Conservation (phyloP, 148 eudicot genomes). For the Rhododendron ovatum region DNA sequence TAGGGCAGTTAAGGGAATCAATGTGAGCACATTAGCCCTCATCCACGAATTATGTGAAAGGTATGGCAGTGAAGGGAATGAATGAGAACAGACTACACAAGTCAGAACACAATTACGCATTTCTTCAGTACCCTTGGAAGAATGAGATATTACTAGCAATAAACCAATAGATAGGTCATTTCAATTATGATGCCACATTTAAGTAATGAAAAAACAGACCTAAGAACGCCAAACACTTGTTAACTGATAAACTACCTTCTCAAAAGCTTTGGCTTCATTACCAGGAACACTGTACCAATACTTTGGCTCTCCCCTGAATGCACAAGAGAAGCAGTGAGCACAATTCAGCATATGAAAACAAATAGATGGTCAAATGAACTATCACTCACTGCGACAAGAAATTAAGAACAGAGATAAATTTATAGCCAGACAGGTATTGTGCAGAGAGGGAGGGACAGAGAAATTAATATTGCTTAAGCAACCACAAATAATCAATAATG, state of each 20-base stretch:
- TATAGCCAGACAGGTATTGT: not conserved
- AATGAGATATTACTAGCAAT: not conserved
- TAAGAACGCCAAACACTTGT: conserved; percentile 1
- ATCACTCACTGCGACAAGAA: not conserved
- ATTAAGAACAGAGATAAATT: not conserved
- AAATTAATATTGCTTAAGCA: not conserved
- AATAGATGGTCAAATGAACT: not conserved
- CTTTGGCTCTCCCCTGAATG: conserved; percentile 98
- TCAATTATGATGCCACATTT: not conserved
- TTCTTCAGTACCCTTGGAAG: not conserved
- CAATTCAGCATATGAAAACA: not conserved
- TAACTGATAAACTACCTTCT: conserved; percentile 53
- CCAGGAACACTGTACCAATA: conserved; percentile 99
- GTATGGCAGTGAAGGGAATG: not conserved
- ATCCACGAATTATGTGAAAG: not conserved
- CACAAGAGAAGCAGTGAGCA: conserved; percentile 15
- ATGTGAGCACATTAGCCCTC: not conserved
- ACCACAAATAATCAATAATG: not conserved
- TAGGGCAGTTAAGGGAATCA: not conserved
- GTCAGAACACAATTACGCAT: not conserved
- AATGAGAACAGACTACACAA: not conserved
- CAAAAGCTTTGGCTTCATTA: conserved; percentile 78
- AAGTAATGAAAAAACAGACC: not conserved
- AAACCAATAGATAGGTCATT: not conserved
- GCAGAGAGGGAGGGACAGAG: not conserved